phyloP scores from a whole-genome alignment of 2,329 filamentous ascomycete species.

The Ceratocystis albifundus region DNA sequence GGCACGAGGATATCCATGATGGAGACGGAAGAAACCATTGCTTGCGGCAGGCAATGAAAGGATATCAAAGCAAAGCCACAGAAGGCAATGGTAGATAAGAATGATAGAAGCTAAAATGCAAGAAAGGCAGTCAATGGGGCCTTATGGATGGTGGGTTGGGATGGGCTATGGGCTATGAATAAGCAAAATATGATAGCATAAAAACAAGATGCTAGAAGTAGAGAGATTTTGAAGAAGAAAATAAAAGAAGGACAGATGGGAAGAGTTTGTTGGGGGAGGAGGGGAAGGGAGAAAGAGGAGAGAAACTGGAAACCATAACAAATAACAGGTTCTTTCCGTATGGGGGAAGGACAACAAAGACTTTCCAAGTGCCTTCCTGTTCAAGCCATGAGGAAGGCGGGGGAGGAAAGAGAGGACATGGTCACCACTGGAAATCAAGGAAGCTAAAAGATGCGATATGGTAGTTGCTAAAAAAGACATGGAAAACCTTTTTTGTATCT shows the following conservation, averaged over 20 bases:
- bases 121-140: conserved; percentile 13
- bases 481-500: neutral
- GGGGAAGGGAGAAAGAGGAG: too few relatives aligned
- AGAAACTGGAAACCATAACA: neutral
- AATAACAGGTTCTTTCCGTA: neutral
- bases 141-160: neutral
- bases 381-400: neutral
- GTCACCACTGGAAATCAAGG: neutral
- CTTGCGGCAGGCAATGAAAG: conserved; percentile 2
- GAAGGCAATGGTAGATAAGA: neutral
- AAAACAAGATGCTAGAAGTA: neutral
- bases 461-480: neutral
- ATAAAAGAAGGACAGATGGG: neutral
- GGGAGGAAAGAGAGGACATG: neutral
- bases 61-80: neutral
- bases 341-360: conserved; percentile 12
- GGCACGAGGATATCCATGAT: conserved; percentile 16
- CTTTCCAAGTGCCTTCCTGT: neutral
- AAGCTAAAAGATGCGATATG: too few relatives aligned
- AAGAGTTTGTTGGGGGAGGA: neutral
- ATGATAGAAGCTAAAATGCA: conserved; percentile 17
- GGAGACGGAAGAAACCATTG: conserved; percentile 7
- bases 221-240: neutral
- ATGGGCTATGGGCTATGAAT: conserved; percentile 2
- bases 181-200: neutral